Base-by-base conservation (phyloP, 2,329 filamentous ascomycete genomes). In the Ascochyta fabae region DNA sequence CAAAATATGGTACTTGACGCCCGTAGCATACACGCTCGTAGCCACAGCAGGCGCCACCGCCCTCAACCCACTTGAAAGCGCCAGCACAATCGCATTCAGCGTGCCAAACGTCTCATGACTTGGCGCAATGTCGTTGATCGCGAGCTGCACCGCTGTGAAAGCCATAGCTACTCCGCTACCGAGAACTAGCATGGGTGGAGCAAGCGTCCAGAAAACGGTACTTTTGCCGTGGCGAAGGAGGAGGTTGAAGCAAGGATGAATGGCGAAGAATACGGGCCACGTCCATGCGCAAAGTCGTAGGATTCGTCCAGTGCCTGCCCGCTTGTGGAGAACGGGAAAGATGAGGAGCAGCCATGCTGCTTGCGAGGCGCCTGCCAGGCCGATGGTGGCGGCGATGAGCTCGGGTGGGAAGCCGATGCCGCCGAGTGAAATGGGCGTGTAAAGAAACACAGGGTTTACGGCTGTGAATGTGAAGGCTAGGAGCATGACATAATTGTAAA, bases 401-500 rank as follows among this genome's bases (percentile, higher is more conserved):
- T 83, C 69, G 0, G 88, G 78, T 0, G 80, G 75, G 71, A 92
- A 88, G 3, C 81, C 84, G 43, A 87, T 83, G 0, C 91, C 91
- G 31, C 90, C 90, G 0, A 88, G 79, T 0, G 69, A 6, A 6
- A 88, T 65, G 3, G 81, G 79, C 0, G 87, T 91, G 74, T 83
- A 92, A 76, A 86, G 86, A 69, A 87, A 88, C 1, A 93, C 81
- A 0, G 89, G 87, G 1, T 84, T 69, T 35, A 92, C 75, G 52
- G 89, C 88, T 0, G 90, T 93, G 72, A 88, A 93, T 1, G 85
- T 81, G 58, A 89, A 86, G 0, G 86, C 89, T 4, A 93, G 82
- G 2, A 91, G 72, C 82, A 88, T 87, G 36, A 86, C 80, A 68
- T 90, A 84, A 1, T 80, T 81, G 70, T 88, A 91, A 36, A 87